Evolutionary conservation across 495 filamentous ascomycete genomes (phyloP), one percentile per base, ranked within the genome.

Genomic region (Penicillium salamii): DNA sequence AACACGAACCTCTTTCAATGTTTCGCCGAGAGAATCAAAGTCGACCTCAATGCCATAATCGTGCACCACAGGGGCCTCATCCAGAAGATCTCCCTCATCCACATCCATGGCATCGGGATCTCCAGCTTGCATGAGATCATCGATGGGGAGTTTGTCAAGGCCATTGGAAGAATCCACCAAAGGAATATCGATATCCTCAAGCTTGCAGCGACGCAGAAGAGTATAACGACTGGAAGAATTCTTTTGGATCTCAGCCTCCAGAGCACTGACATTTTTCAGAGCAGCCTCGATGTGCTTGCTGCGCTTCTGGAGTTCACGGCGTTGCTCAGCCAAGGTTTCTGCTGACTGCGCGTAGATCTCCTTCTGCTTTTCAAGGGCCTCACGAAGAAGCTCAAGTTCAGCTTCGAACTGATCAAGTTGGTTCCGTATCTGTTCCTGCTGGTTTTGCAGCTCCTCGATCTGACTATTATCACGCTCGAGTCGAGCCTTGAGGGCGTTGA

Each of bases 21-120:
- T 89, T 19, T 91, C 89, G 52, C 90, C 89, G 3, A 99, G 80
- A 41, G 83, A 80, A 42, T 89, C 83, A 70, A 95, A 99, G 66
- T 96, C 84, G 44, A 95, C 77, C 51, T 93, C 87, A 50, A 99
- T 96, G 43, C 95, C 95, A 61, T 96, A 93, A 65, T 96, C 89
- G 57, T 92, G 83, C 13, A 87, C 79, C 2, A 76, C 74, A 19
- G 78, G 71, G 5, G 61, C 55, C 42, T 71, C 70, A 15, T 59
- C 65, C 23, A 65, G 58, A 12, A 55, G 71, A 23, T 70, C 64
- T 46, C 83, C 85, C 42, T 90, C 87, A 46, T 90, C 89, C 15
- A 96, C 74, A 55, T 96, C 91, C 90, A 96, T 95, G 1, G 87
- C 87, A 55, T 95, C 89, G 0, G 79, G 75, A 55, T 84, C 79